Conservation (phyloP, 805 yeast species). For the Candida mattraensis region DNA sequence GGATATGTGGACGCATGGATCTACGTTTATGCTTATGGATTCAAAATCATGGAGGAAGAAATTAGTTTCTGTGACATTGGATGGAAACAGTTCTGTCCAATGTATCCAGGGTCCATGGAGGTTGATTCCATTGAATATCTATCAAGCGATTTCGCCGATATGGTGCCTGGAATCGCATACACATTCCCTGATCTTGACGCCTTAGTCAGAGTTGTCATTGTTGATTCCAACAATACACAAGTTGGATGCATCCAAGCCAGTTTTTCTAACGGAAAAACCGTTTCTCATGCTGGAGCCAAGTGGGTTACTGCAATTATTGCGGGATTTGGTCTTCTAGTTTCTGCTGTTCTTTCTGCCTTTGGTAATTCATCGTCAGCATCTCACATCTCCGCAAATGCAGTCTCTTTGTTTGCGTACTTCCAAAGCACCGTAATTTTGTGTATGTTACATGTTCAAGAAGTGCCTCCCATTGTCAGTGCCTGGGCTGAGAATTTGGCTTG, state of each 20-base stretch:
- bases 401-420: conserved; percentile 81
- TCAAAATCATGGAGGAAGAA: conserved; percentile 55
- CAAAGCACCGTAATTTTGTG: conserved; percentile 82
- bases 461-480: conserved; percentile 89
- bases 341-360: conserved; percentile 79
- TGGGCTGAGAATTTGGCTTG: conserved; percentile 93
- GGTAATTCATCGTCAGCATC: conserved; percentile 91
- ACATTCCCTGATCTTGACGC: conserved; percentile 88
- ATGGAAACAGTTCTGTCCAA: conserved; percentile 89
- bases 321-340: conserved; percentile 79
- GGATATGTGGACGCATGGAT: conserved; percentile 69
- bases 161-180: conserved; percentile 83
- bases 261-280: conserved; percentile 77
- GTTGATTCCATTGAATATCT: conserved; percentile 69
- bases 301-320: conserved; percentile 95
- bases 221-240: conserved; percentile 36
- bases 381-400: conserved; percentile 82
- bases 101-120: conserved; percentile 78
- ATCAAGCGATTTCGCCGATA: conserved; percentile 44
- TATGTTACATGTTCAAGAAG: conserved; percentile 81
- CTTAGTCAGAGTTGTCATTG: conserved; percentile 55
- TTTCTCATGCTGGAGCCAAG: conserved; percentile 74
- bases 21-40: conserved; percentile 84
- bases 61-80: conserved; percentile 65
- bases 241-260: conserved; percentile 76